Base-by-base conservation (phyloP, 2,329 filamentous ascomycete species). In the Sphaerulina musiva region DNA sequence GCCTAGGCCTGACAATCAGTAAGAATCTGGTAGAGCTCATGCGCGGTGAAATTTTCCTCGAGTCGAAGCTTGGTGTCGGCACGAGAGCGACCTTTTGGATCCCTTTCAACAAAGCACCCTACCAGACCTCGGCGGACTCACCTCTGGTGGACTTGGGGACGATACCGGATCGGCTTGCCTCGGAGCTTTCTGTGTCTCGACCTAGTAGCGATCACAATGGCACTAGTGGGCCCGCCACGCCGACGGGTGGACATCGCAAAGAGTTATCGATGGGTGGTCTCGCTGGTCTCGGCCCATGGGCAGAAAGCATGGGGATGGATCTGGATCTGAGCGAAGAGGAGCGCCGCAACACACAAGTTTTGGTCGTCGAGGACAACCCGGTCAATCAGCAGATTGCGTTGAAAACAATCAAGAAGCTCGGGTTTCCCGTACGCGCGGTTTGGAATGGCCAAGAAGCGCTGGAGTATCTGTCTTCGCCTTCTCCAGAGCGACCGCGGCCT, bases 371-470 rank as follows among this genome's bases (percentile, higher is more conserved):
- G 70, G 88, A 92, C 66, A 90, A 91, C 83, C 73, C 64, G 66
- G 72, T 68, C 70, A 60, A 85, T 86, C 58, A 89, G 65, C 84
- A 87, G 65, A 89, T 89, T 59, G 87, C 87, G 2, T 78, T 85
- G 26, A 87, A 84, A 64, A 87, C 85, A 0, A 88, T 91, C 59
- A 78, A 77, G 55, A 88, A 87, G 64, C 78, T 91, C 8, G 83
- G 84, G 1, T 90, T 90, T 63, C 79, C 78, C 4, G 86, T 86
- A 3, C 79, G 76, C 6, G 86, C 86, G 1, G 82, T 84, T 0
- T 89, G 85, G 84, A 89, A 90, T 62, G 87, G 87, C 23, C 82
- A 86, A 67, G 87, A 92, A 66, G 87, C 86, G 1, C 74, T 92
- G 12, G 84, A 90, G 17, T 90, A 90, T 66, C 73, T 92, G 12